phyloP scores from a whole-genome alignment of 257 asterid species.

The Echites panduratus region DNA sequence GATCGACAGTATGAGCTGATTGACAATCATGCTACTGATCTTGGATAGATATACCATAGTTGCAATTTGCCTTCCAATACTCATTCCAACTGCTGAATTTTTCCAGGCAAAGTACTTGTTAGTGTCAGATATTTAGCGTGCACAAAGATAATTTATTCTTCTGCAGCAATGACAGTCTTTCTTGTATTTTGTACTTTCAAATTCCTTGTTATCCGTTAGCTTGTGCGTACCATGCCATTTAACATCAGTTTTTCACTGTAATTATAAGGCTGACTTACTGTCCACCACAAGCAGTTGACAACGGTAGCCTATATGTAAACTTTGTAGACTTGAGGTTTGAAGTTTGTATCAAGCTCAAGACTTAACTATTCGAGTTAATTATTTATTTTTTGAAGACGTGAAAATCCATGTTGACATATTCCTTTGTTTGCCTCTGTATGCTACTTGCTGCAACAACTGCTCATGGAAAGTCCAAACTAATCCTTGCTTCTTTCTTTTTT shows the following conservation, averaged over 20 bases:
- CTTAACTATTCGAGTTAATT: too few species aligned
- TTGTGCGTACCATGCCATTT: background rate
- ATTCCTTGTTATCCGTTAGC: background rate
- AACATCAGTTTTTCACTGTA: background rate
- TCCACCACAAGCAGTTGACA: background rate
- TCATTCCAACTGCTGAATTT: background rate
- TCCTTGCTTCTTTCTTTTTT: too few species aligned
- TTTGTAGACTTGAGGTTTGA: too few species aligned
- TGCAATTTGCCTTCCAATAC: conserved; percentile 5
- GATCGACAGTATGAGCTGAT: background rate
- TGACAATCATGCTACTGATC: background rate
- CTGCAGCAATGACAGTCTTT: background rate
- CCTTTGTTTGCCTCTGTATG: too few species aligned
- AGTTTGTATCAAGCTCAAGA: too few species aligned
- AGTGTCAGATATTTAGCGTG: background rate
- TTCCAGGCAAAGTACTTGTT: background rate
- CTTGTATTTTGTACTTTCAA: background rate
- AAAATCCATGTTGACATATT: too few species aligned
- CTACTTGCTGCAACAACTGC: too few species aligned
- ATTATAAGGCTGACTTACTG: background rate
- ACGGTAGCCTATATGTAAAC: too few species aligned
- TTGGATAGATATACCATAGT: conserved; percentile 2
- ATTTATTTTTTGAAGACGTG: too few species aligned
- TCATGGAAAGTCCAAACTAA: too few species aligned
- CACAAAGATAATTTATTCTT: background rate